Percentiles rank a stretch among this genome's conserved stretches.
Evolutionary conservation across 2,329 filamentous ascomycete genomes (phyloP).

Genomic region (Didymella sp.): DNA sequence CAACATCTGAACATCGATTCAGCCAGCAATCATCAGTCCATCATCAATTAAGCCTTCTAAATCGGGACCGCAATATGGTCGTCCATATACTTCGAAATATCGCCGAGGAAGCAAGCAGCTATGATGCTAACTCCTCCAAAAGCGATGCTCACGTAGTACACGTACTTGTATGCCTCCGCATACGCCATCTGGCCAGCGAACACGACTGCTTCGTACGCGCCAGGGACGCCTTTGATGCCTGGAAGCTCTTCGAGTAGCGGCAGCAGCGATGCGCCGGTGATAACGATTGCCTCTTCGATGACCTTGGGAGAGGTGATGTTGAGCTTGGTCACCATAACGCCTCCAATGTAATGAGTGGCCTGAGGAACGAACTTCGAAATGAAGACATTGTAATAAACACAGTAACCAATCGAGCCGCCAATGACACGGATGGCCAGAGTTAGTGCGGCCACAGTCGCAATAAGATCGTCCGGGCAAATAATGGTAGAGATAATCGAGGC

Average conservation of each 20-base stretch:
- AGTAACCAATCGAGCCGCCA: conserved; percentile 70
- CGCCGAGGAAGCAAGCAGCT: conserved; percentile 64
- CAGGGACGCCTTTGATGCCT: conserved; percentile 57
- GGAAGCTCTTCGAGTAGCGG: conserved; percentile 54
- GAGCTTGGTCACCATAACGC: conserved; percentile 56
- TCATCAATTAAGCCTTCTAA: too few relatives aligned
- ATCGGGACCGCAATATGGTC: conserved; percentile 31
- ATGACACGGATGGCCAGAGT: conserved; percentile 72
- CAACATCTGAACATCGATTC: too few relatives aligned
- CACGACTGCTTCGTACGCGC: conserved; percentile 52
- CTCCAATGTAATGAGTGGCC: conserved; percentile 37
- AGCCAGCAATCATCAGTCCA: too few relatives aligned
- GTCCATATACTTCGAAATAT: conserved; percentile 55
- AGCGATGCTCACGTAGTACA: conserved; percentile 68
- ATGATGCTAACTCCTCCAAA: conserved; percentile 66
- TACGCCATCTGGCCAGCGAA: conserved; percentile 64
- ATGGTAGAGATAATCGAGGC: conserved; percentile 72
- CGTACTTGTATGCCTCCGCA: conserved; percentile 65
- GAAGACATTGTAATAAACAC: conserved; percentile 54
- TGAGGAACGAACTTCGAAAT: conserved; percentile 34
- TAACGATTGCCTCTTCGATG: conserved; percentile 55
- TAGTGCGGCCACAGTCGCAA: conserved; percentile 71
- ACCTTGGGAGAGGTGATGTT: conserved; percentile 57
- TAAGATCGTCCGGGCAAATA: conserved; percentile 72
- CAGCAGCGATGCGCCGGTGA: conserved; percentile 57